Percentiles rank a stretch among this genome's conserved stretches.
Evolutionary conservation across 164 flowering plant species (phyloP).

Genomic region (Magnolia sinica): DNA sequence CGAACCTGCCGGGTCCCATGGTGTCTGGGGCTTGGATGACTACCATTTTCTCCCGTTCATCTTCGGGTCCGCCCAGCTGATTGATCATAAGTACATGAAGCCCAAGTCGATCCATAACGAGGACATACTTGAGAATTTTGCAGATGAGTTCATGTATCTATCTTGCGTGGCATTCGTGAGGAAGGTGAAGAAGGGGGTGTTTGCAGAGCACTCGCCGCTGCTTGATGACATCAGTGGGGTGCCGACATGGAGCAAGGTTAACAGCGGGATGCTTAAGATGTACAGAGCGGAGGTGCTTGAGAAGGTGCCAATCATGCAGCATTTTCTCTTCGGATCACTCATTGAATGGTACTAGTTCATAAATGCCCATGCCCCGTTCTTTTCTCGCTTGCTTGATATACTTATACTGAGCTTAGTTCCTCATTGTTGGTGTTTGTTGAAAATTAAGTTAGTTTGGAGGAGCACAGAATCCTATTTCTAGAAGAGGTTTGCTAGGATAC

Average conservation of each 20-base stretch:
- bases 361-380: not conserved
- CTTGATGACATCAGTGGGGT: conserved; percentile 93
- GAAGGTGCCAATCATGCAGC: conserved; percentile 71
- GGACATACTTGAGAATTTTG: conserved; percentile 83
- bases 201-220: conserved; percentile 92
- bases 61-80: conserved; percentile 88
- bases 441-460: not conserved
- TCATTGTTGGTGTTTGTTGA: not conserved
- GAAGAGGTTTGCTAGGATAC: too few species aligned
- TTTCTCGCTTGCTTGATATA: not conserved
- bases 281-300: conserved; percentile 55
- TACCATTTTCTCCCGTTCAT: conserved; percentile 90
- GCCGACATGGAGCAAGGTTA: conserved; percentile 88
- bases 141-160: conserved; percentile 71
- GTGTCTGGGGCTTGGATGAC: conserved; percentile 97
- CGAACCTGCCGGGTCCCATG: conserved; percentile 97
- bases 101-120: conserved; percentile 92
- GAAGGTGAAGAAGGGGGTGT: conserved; percentile 88
- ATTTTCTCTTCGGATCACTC: conserved; percentile 56
- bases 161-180: conserved; percentile 70
- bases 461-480: not conserved
- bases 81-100: conserved; percentile 95
- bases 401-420: not conserved
- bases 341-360: conserved; percentile 39
- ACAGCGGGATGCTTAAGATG: conserved; percentile 78